A percentile compares a stretch with the other conserved stretches of the same genome.
Conservation (phyloP, 805 yeast genomes). For the Candida ulmi region DNA sequence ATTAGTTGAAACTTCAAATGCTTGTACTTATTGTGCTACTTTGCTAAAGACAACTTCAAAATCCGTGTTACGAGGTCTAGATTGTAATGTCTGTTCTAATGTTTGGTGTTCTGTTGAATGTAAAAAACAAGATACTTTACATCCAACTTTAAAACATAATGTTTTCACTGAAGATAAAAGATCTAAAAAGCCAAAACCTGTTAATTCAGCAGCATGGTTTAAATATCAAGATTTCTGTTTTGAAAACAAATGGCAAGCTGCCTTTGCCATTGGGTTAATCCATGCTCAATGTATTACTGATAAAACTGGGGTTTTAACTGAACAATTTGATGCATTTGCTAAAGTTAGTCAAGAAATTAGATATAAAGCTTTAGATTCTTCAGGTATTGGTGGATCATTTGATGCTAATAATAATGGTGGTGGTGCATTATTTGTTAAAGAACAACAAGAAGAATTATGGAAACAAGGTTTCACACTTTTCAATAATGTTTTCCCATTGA, state of each 20-base stretch:
- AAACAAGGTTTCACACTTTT: slow-evolving; percentile 48
- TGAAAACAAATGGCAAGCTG: slow-evolving; percentile 62
- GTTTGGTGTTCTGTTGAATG: slow-evolving; percentile 69
- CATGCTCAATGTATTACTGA: slow-evolving; percentile 40
- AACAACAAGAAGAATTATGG: slow-evolving; percentile 57
- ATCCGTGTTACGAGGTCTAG: slow-evolving; percentile 40
- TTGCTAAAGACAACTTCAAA: slow-evolving; percentile 19
- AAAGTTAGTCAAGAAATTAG: slow-evolving; percentile 62
- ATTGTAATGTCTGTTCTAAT: slow-evolving; percentile 59
- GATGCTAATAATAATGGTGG: slow-evolving; percentile 41
- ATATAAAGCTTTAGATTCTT: slow-evolving; percentile 51
- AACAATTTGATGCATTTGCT: slow-evolving; percentile 61
- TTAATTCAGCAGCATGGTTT: slow-evolving; percentile 45
- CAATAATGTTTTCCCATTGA: slow-evolving; percentile 37
- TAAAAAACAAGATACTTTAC: slow-evolving; percentile 47
- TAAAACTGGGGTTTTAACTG: slow-evolving; percentile 31
- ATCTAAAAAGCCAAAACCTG: slow-evolving; percentile 28
- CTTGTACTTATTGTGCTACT: slow-evolving; percentile 68
- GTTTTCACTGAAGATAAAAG: slow-evolving; percentile 29
- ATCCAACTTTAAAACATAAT: slow-evolving; percentile 53
- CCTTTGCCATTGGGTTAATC: slow-evolving; percentile 57
- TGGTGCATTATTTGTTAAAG: slow-evolving; percentile 48
- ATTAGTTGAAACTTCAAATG: slow-evolving; percentile 53
- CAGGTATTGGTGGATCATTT: slow-evolving; percentile 33
- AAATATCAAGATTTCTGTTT: slow-evolving; percentile 55